phyloP scores from a whole-genome alignment of 352 stramenopile species.

The Phytophthora brassicae region DNA sequence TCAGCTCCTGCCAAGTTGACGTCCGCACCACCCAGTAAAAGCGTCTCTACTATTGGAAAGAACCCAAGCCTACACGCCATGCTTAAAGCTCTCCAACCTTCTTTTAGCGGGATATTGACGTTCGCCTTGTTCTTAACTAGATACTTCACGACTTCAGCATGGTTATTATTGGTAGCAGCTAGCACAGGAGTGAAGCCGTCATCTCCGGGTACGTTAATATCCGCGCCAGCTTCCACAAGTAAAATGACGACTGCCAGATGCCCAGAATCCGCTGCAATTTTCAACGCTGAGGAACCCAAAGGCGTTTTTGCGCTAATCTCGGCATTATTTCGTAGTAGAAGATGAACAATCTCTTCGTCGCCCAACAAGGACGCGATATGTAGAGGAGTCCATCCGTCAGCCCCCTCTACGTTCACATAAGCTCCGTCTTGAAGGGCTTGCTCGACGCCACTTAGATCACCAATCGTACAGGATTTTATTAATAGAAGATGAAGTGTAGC shows the following conservation, averaged over 20 bases:
- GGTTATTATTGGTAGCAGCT: not conserved
- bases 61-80: conserved; percentile 2
- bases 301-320: conserved; percentile 8
- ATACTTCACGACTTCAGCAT: conserved; percentile 5
- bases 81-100: conserved; percentile 1
- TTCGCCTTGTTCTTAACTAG: conserved; percentile 8
- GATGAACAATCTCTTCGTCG: not conserved
- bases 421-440: conserved; percentile 2
- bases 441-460: conserved; percentile 1
- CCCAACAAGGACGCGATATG: conserved; percentile 1
- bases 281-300: conserved; percentile 13
- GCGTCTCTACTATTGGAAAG: not conserved
- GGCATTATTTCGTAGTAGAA: conserved; percentile 5
- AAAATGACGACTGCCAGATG: not conserved
- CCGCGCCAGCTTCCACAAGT: conserved; percentile 4
- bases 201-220: not conserved
- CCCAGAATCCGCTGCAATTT: not conserved
- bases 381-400: conserved; percentile 9
- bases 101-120: conserved; percentile 3
- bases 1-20: conserved; percentile 5
- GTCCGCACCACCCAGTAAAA: conserved; percentile 9
- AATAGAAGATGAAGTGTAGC: no score
- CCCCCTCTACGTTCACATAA: not conserved
- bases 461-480: not conserved
- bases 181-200: conserved; percentile 12